phyloP scores from a whole-genome alignment of 495 filamentous ascomycete species.

The Aspergillus baeticus region DNA sequence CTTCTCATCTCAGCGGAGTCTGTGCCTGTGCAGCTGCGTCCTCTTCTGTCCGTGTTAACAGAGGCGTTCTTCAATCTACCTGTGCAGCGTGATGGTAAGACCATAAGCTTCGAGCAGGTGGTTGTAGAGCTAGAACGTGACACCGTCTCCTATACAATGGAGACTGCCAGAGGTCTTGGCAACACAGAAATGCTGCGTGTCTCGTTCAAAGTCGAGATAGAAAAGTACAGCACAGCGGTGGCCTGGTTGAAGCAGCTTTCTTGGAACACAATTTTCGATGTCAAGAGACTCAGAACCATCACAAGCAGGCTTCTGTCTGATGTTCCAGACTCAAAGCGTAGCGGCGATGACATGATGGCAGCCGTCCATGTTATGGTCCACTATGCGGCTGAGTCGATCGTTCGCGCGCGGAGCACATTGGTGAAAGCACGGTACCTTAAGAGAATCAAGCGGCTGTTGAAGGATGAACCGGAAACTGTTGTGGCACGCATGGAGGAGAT shows the following conservation, averaged over 20 bases:
- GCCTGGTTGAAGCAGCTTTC: conserved; percentile 84
- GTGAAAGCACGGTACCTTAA: conserved; percentile 88
- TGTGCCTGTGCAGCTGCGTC: conserved; percentile 71
- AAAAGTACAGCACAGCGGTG: conserved; percentile 81
- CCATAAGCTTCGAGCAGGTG: conserved; percentile 85
- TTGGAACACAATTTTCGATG: conserved; percentile 85
- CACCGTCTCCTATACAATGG: conserved; percentile 78
- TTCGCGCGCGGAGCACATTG: conserved; percentile 75
- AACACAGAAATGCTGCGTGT: conserved; percentile 80
- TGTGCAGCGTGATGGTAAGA: conserved; percentile 72
- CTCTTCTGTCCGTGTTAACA: conserved; percentile 77
- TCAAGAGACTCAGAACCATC: conserved; percentile 75
- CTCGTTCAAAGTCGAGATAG: conserved; percentile 79
- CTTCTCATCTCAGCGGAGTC: conserved; percentile 74
- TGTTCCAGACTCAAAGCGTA: conserved; percentile 89
- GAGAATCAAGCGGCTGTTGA: conserved; percentile 73
- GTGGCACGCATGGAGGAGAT: conserved; percentile 75
- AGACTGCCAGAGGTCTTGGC: conserved; percentile 60
- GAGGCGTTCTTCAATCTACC: conserved; percentile 95
- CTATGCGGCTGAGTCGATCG: conserved; percentile 67
- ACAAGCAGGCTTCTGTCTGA: conserved; percentile 87
- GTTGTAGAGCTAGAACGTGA: conserved; percentile 87
- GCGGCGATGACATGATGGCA: conserved; percentile 64
- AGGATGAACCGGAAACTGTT: conserved; percentile 67
- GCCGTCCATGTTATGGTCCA: conserved; percentile 83